phyloP scores from a whole-genome alignment of 257 asterid genomes.

The Linderniella brevidens region DNA sequence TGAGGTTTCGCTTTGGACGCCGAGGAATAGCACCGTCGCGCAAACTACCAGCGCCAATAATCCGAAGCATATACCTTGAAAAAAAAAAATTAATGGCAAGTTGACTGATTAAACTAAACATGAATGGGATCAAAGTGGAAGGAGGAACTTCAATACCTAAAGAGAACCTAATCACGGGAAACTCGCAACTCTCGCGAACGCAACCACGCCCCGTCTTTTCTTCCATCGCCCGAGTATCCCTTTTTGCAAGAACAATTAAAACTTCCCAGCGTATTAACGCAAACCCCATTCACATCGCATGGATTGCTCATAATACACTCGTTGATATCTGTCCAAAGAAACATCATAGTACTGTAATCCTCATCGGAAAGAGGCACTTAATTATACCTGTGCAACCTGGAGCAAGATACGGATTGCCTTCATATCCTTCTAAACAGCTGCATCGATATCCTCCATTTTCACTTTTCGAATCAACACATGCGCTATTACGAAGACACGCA shows the following conservation, averaged over 20 bases:
- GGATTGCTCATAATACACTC: constrained; percentile 33
- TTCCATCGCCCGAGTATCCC: constrained; percentile 33
- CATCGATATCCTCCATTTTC: constrained; percentile 42
- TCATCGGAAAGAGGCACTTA: too few species aligned
- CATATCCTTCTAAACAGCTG: constrained; percentile 28
- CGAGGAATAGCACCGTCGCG: constrained; percentile 9
- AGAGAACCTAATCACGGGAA: constrained; percentile 30
- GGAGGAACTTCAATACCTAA: constrained; percentile 17
- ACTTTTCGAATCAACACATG: constrained; percentile 27
- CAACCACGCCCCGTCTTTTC: constrained; percentile 29
- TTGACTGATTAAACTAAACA: too few species aligned
- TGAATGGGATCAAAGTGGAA: too few species aligned
- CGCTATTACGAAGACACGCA: constrained; percentile 23
- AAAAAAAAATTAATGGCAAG: neutral
- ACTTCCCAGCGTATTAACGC: constrained; percentile 23
- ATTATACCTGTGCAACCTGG: constrained; percentile 36
- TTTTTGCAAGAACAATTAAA: constrained; percentile 27
- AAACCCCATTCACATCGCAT: constrained; percentile 23
- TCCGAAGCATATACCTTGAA: constrained; percentile 20
- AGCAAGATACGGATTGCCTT: constrained; percentile 42
- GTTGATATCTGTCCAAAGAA: constrained; percentile 23
- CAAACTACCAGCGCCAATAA: constrained; percentile 12
- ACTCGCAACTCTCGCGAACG: constrained; percentile 16
- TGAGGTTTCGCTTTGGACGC: constrained; percentile 14
- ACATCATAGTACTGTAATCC: too few species aligned